These are phyloP conservation scores for Coniferiporia weirii DNA, from an alignment of 1,284 basidiomycete species.

Conservation along the genomic window DNA sequence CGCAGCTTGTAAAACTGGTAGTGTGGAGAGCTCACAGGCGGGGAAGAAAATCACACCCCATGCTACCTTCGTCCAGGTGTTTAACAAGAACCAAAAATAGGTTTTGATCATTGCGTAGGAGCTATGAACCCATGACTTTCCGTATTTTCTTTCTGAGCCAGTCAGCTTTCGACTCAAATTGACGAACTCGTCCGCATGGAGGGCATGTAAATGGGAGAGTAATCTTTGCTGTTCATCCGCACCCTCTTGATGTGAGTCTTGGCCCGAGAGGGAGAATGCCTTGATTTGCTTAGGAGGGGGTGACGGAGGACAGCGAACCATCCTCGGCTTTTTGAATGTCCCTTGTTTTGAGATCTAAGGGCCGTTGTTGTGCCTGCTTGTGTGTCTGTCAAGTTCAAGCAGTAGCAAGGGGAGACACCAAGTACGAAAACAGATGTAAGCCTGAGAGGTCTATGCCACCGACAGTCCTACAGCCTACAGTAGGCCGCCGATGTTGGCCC, in stretches of 20 bases:
- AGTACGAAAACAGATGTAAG: no score
- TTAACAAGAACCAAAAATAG: conserved; percentile 19
- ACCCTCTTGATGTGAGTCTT: background rate
- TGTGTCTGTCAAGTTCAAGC: no score
- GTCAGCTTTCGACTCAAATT: conserved; percentile 18
- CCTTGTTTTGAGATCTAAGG: no score
- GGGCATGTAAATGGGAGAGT: conserved; percentile 16
- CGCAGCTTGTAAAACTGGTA: background rate
- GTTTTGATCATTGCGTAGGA: conserved; percentile 15
- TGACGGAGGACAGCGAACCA: conserved; percentile 16
- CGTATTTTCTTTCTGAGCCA: conserved; percentile 11
- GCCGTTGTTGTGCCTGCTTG: no score
- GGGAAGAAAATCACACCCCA: conserved; percentile 22
- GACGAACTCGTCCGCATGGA: conserved; percentile 25
- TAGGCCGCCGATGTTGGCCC: no score
- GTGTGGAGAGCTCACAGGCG: conserved; percentile 19
- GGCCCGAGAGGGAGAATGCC: background rate
- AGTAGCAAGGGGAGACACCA: no score
- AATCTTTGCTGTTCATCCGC: conserved; percentile 1
- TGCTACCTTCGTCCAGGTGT: conserved; percentile 20
- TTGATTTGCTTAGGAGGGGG: background rate
- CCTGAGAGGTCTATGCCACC: no score
- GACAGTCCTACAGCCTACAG: no score
- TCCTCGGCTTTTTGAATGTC: background rate
- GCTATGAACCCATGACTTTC: conserved; percentile 19